phyloP scores from a whole-genome alignment of 805 yeast species.

The Candida multigemmis region DNA sequence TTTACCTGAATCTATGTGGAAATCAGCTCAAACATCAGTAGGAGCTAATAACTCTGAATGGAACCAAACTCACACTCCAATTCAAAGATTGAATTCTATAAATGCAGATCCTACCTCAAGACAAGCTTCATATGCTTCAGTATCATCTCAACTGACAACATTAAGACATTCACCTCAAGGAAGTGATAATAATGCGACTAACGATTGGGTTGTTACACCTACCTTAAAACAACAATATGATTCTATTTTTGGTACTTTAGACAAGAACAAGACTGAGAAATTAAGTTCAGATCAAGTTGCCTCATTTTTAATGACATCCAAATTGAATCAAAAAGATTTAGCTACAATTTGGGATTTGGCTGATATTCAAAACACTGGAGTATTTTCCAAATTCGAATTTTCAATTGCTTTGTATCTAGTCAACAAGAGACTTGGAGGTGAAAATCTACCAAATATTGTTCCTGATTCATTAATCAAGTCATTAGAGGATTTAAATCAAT shows the following conservation, averaged over 20 bases:
- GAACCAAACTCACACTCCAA: no score
- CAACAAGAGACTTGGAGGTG: constrained; percentile 74
- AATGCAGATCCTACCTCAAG: constrained; percentile 9
- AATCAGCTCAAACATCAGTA: constrained; percentile 19
- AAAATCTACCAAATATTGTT: constrained; percentile 65
- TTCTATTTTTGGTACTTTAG: constrained; percentile 69
- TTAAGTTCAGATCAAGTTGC: constrained; percentile 79
- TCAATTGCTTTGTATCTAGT: constrained; percentile 91
- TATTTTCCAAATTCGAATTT: constrained; percentile 73
- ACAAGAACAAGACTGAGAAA: constrained; percentile 50
- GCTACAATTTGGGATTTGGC: constrained; percentile 94
- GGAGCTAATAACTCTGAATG: no score
- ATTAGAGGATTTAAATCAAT: constrained; percentile 9
- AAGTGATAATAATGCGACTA: constrained; percentile 6
- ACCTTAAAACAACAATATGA: constrained; percentile 74
- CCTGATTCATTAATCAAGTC: constrained; percentile 52
- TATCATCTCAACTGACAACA: constrained; percentile 26
- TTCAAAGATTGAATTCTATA: no score
- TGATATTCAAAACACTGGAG: constrained; percentile 80
- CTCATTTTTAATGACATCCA: constrained; percentile 79
- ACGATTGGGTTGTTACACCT: constrained; percentile 61
- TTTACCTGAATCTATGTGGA: constrained; percentile 32
- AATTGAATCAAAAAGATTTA: constrained; percentile 71
- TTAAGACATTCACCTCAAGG: constrained; percentile 13
- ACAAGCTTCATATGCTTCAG: constrained; percentile 21